phyloP scores from a whole-genome alignment of 1,139 yeast species.

The Trichomonascaceae sp. region DNA sequence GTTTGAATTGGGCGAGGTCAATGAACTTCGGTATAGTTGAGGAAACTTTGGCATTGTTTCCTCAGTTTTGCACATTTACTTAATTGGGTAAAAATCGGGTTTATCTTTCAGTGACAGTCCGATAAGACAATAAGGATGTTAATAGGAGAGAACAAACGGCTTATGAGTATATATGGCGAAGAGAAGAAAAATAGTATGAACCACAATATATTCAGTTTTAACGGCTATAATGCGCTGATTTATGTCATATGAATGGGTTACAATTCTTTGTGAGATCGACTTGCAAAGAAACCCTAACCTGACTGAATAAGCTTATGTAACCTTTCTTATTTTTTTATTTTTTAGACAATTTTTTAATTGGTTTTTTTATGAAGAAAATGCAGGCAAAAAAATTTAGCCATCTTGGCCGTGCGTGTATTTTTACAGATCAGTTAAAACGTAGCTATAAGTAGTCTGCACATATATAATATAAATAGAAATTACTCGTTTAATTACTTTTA shows the following conservation, averaged over 20 bases:
- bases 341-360: no score
- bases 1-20: not conserved
- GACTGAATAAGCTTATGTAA: not conserved
- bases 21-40: not conserved
- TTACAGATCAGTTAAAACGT: no score
- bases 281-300: not conserved
- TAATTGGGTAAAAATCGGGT: not conserved
- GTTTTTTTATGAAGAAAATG: no score
- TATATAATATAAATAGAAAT: no score
- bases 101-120: not conserved
- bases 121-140: not conserved
- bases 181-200: not conserved
- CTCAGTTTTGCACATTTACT: not conserved
- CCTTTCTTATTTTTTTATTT: not conserved
- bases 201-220: not conserved
- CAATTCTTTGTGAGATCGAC: not conserved
- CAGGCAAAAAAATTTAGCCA: no score
- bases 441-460: no score
- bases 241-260: not conserved
- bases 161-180: not conserved
- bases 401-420: no score
- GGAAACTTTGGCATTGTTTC: not conserved
- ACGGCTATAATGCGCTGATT: not conserved
- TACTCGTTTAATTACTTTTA: no score
- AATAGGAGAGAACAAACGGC: not conserved